phyloP scores from a whole-genome alignment of 805 yeast genomes.

The Candida arabinofermentans region DNA sequence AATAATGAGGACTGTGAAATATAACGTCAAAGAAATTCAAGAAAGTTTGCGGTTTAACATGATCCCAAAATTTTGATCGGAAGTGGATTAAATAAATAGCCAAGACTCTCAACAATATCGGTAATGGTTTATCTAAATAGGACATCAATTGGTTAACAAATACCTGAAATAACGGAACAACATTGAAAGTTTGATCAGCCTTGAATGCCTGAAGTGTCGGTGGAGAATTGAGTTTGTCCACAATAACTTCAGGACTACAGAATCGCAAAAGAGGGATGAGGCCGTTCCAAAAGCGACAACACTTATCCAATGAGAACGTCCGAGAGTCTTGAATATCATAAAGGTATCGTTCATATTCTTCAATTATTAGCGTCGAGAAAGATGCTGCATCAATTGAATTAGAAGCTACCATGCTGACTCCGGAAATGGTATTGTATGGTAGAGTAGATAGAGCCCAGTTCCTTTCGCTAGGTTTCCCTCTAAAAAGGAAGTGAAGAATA shows the following conservation, averaged over 20 bases:
- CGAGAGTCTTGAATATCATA: slow-evolving; percentile 50
- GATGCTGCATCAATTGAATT: neutral
- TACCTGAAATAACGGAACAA: slow-evolving; percentile 36
- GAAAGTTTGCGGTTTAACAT: slow-evolving; percentile 47
- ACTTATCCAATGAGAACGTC: slow-evolving; percentile 38
- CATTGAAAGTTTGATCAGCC: slow-evolving; percentile 24
- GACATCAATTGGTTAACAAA: slow-evolving; percentile 52
- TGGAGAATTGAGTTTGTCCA: slow-evolving; percentile 25
- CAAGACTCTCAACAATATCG: slow-evolving; percentile 52
- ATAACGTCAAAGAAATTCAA: slow-evolving; percentile 58
- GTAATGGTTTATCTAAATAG: slow-evolving; percentile 44
- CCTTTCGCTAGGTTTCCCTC: slow-evolving; percentile 44
- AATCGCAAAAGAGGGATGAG: slow-evolving; percentile 34
- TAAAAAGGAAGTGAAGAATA: slow-evolving; percentile 48
- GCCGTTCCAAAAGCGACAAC: slow-evolving; percentile 47
- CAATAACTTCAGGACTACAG: slow-evolving; percentile 33
- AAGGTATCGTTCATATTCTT: slow-evolving; percentile 53
- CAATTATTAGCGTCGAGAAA: slow-evolving; percentile 34
- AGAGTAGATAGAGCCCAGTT: slow-evolving; percentile 42
- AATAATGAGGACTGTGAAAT: slow-evolving; percentile 49
- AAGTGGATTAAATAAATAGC: slow-evolving; percentile 39
- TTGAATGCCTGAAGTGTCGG: slow-evolving; percentile 20
- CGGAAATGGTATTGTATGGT: slow-evolving; percentile 16
- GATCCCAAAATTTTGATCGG: slow-evolving; percentile 49
- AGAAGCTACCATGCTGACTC: slow-evolving; percentile 9